Base-by-base conservation (phyloP, 805 yeast species). In the Candida morakotiae region DNA sequence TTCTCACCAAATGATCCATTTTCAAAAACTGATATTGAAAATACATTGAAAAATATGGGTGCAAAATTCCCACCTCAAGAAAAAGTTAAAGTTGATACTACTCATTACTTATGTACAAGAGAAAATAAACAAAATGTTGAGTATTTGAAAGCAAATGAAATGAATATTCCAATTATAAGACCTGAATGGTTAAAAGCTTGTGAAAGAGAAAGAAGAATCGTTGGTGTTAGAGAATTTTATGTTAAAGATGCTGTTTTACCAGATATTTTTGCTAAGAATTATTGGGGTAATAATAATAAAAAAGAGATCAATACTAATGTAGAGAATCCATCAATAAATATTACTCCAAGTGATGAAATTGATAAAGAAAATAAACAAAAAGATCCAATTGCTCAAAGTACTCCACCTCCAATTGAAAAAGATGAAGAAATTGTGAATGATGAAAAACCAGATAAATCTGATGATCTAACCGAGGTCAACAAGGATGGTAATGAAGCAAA, bases 141-240 rank as follows among this genome's bases (percentile, higher is more conserved):
- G 58, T 84, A 77, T 64, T 70, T 79, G 44, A 82, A 79, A 55
- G 98, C 98, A 1, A 71, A 74, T 43, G 88, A 83, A 37, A 76
- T 79, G 66, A 93, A 88, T 55, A 87, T 93, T 39, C 98, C 98
- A 2, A 77, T 93, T 27, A 89, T 93, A 19, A 76, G 95, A 58
- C 98, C 98, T 0, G 97, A 93, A 57, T 93, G 98, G 98, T 67
- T 93, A 40, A 83, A 84, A 59, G 96, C 97, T 0, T 93, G 98
- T 65, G 95, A 86, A 50, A 59, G 73, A 29, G 97, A 89, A 53
- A 77, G 93, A 49, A 67, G 96, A 52, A 81, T 93, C 39, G 95
- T 89, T 29, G 96, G 98, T 19, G 98, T 93, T 11, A 74, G 95
- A 52, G 87, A 87, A 47, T 87, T 83, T 49, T 86, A 86, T 53